Conservation (phyloP, 1,284 basidiomycete species). For the Porodaedalea pini region DNA sequence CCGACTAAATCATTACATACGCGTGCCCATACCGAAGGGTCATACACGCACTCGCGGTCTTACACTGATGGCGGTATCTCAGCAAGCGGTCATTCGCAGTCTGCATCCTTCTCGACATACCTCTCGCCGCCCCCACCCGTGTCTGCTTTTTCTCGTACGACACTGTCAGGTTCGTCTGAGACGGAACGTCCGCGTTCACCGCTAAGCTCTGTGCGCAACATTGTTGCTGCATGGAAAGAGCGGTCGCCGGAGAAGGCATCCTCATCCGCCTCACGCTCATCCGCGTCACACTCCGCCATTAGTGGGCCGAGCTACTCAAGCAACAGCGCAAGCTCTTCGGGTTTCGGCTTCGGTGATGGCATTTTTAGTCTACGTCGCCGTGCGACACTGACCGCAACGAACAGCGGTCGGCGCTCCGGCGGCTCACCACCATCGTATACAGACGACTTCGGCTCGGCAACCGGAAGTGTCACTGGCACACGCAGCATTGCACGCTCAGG, state of each 20-base stretch:
- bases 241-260: constrained; percentile 36
- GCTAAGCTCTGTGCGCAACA: constrained; percentile 68
- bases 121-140: background rate
- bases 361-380: constrained; percentile 63
- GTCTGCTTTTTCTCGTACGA: background rate
- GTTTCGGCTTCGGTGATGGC: constrained; percentile 40
- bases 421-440: constrained; percentile 18
- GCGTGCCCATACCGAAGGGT: constrained; percentile 6
- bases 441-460: constrained; percentile 12
- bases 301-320: constrained; percentile 32
- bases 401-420: constrained; percentile 1
- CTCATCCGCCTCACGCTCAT: constrained; percentile 27
- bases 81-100: background rate
- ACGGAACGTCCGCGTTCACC: constrained; percentile 48
- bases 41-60: constrained; percentile 10
- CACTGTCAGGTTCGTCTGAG: constrained; percentile 4
- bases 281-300: constrained; percentile 29
- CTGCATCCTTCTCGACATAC: background rate
- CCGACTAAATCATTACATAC: constrained; percentile 16
- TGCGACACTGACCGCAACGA: constrained; percentile 36
- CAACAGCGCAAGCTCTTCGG: constrained; percentile 28
- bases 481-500: constrained; percentile 12
- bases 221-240: constrained; percentile 78
- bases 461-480: background rate
- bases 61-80: constrained; percentile 5